These are phyloP conservation scores for Colletotrichum kahawae DNA, from an alignment of 2,329 filamentous ascomycete genomes.

Conservation along the genomic window DNA sequence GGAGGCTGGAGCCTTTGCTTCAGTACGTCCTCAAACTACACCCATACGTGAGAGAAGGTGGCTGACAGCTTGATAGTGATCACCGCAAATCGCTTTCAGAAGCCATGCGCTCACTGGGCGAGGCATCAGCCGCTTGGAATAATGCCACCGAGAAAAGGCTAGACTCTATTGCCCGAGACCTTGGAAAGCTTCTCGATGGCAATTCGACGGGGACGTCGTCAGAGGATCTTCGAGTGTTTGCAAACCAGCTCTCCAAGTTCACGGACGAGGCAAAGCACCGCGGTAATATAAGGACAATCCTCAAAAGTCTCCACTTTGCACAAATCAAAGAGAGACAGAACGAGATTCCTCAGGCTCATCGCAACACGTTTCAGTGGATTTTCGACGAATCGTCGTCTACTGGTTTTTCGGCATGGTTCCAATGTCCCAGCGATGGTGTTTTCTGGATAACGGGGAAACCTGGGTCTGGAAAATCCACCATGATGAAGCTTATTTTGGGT, in stretches of 20 bases:
- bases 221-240: not conserved
- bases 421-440: constrained; percentile 24
- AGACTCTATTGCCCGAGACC: not conserved
- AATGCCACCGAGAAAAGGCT: not conserved
- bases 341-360: constrained; percentile 39
- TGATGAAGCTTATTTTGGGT: constrained; percentile 43
- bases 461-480: constrained; percentile 51
- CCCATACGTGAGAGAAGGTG: too few relatives aligned
- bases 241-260: not conserved
- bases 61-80: not conserved
- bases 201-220: not conserved
- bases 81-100: not conserved
- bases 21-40: not conserved
- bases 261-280: not conserved
- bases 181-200: not conserved
- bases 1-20: not conserved
- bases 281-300: not conserved
- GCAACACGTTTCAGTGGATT: constrained; percentile 41
- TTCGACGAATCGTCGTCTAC: constrained; percentile 27
- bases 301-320: not conserved
- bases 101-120: not conserved
- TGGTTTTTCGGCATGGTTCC: constrained; percentile 32
- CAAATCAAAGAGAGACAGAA: not conserved
- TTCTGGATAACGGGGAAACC: constrained; percentile 47
- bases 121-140: not conserved